Evolutionary conservation across 805 yeast genomes (phyloP).

Genomic region (Pichia manshurica): DNA sequence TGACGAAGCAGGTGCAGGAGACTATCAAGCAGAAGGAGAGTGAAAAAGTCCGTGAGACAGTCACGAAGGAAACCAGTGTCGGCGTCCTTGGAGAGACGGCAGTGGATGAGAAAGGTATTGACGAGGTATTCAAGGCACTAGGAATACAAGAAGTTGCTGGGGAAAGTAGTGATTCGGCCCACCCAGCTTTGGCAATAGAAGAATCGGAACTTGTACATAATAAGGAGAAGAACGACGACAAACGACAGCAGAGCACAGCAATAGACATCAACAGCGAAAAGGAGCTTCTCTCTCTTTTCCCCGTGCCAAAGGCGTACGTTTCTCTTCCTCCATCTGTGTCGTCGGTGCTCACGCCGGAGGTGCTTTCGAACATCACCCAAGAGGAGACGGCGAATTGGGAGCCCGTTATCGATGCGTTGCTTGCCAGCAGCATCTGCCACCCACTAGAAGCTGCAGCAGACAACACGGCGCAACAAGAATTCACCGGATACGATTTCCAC

Average conservation of each 20-base stretch:
- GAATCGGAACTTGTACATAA: not conserved
- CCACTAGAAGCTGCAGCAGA: not conserved
- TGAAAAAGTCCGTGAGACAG: conserved; percentile 14
- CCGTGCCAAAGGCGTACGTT: conserved; percentile 21
- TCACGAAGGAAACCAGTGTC: conserved; percentile 18
- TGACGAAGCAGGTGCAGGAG: conserved; percentile 27
- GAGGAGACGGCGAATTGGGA: conserved; percentile 42
- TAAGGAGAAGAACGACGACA: not conserved
- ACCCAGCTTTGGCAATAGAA: not conserved
- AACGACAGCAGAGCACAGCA: not conserved
- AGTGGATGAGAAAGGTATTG: conserved; percentile 23
- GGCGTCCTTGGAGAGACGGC: conserved; percentile 3
- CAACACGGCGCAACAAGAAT: conserved; percentile 28
- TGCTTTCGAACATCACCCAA: conserved; percentile 36
- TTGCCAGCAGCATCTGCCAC: conserved; percentile 16
- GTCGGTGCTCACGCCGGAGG: conserved; percentile 33
- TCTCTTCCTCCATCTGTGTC: conserved; percentile 34
- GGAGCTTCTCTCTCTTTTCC: conserved; percentile 19
- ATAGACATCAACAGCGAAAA: conserved; percentile 9
- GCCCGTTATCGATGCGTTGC: conserved; percentile 35
- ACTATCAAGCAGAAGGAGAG: conserved; percentile 20
- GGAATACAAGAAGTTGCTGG: conserved; percentile 4
- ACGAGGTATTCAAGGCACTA: conserved; percentile 25
- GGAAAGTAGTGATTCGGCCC: not conserved
- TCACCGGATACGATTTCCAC: conserved; percentile 32